Evolutionary conservation across 768 basidiomycete species (phyloP).

Genomic region (Pholiota conissans): DNA sequence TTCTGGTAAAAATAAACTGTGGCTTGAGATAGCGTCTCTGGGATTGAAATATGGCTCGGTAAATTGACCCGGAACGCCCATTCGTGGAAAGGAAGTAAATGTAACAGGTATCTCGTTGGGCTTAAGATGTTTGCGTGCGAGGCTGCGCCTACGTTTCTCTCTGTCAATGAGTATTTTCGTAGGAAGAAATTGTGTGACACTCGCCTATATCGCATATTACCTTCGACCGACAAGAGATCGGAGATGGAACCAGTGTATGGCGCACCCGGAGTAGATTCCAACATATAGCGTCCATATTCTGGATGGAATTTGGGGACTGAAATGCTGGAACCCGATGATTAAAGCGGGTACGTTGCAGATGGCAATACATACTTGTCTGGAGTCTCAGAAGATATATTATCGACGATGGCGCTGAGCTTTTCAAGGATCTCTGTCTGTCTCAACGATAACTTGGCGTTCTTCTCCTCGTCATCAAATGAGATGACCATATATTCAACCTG

Average conservation of each 20-base stretch:
- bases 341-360: background rate
- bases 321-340: conserved; percentile 39
- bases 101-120: conserved; percentile 89
- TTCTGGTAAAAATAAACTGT: conserved; percentile 92
- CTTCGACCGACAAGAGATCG: conserved; percentile 87
- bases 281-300: conserved; percentile 98
- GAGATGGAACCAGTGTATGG: conserved; percentile 89
- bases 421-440: conserved; percentile 92
- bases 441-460: conserved; percentile 87
- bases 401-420: conserved; percentile 69
- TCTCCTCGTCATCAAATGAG: conserved; percentile 73
- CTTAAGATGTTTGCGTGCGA: conserved; percentile 82
- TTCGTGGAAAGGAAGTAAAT: conserved; percentile 91
- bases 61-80: conserved; percentile 88
- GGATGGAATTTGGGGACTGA: conserved; percentile 92
- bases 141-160: conserved; percentile 57
- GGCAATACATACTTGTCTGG: conserved; percentile 54
- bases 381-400: conserved; percentile 60
- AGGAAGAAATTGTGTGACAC: background rate
- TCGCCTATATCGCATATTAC: conserved; percentile 92
- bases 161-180: background rate
- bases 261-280: conserved; percentile 95
- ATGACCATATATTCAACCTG: conserved; percentile 96
- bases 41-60: conserved; percentile 89
- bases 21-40: conserved; percentile 76